These are phyloP conservation scores for Rhodotorula sp. DNA, from an alignment of 1,284 basidiomycete genomes.

Conservation along the genomic window DNA sequence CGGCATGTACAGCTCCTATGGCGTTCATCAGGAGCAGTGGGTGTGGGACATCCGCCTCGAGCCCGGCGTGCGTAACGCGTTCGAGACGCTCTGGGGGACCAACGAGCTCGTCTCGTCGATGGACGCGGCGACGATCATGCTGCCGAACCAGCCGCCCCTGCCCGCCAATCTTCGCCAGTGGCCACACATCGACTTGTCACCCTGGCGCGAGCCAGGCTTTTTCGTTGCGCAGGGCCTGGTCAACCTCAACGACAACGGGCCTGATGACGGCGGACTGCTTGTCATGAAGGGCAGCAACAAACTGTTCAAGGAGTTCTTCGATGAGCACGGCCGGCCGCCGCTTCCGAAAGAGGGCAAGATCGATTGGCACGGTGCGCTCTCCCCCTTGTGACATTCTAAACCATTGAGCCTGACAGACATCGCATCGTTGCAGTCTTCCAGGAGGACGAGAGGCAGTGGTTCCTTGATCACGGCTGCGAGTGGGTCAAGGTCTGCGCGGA, in stretches of 20 bases:
- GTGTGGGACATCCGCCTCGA: conserved; percentile 40
- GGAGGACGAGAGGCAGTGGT: conserved; percentile 28
- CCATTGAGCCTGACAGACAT: not conserved
- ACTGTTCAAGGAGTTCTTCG: conserved; percentile 51
- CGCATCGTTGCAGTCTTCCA: conserved; percentile 10
- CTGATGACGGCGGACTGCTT: conserved; percentile 54
- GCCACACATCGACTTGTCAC: conserved; percentile 44
- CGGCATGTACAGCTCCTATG: conserved; percentile 26
- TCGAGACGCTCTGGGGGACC: conserved; percentile 40
- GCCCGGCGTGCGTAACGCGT: conserved; percentile 30
- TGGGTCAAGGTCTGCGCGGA: conserved; percentile 29
- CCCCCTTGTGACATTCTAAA: too few species aligned
- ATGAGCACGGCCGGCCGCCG: conserved; percentile 43
- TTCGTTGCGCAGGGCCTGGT: conserved; percentile 54
- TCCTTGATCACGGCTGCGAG: conserved; percentile 28
- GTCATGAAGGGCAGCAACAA: conserved; percentile 51
- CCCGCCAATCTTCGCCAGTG: conserved; percentile 42
- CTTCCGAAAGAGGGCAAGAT: conserved; percentile 14
- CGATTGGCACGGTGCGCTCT: conserved; percentile 10
- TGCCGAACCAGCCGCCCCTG: conserved; percentile 15
- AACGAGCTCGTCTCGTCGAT: conserved; percentile 33
- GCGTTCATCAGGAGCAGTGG: conserved; percentile 36
- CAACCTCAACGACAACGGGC: conserved; percentile 53
- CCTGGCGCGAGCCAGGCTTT: conserved; percentile 45
- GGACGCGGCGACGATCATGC: conserved; percentile 28